Conservation (phyloP, 352 stramenopile genomes). For the Phytophthora sansomeana region DNA sequence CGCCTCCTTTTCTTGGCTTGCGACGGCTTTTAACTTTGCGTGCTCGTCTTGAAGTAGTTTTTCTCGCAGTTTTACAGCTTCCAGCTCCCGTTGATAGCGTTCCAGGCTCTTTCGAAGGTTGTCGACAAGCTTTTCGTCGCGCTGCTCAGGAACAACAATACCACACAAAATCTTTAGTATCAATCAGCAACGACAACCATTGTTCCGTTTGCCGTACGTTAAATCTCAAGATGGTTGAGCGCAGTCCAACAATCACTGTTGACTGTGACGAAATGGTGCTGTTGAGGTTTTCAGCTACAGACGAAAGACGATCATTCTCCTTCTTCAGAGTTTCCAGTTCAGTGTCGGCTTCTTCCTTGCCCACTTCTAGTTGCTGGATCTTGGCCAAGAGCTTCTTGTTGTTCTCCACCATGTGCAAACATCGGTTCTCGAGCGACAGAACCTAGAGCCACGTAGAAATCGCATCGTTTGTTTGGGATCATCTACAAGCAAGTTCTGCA, state of each 20-base stretch:
- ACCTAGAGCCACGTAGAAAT: conserved; percentile 38
- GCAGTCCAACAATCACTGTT: conserved; percentile 62
- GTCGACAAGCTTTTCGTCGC: conserved; percentile 55
- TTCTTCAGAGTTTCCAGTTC: conserved; percentile 45
- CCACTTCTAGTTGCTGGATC: conserved; percentile 71
- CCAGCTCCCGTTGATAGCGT: conserved; percentile 59
- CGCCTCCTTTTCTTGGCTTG: conserved; percentile 58
- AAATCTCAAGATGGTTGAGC: conserved; percentile 59
- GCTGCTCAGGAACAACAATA: conserved; percentile 28
- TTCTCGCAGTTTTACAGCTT: conserved; percentile 55
- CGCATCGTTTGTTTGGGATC: neutral
- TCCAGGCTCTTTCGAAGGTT: conserved; percentile 57
- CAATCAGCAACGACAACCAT: neutral
- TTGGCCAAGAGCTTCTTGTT: conserved; percentile 75
- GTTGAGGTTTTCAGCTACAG: conserved; percentile 50
- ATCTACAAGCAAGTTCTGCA: neutral
- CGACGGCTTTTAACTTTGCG: conserved; percentile 47
- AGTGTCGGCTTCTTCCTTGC: conserved; percentile 45
- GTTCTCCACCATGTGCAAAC: conserved; percentile 66
- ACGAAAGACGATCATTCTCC: conserved; percentile 52
- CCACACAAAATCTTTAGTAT: conserved; percentile 6
- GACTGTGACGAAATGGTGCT: conserved; percentile 67
- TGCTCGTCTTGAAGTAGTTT: conserved; percentile 63
- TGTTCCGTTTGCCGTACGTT: conserved; percentile 38
- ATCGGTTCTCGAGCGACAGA: conserved; percentile 65